Evolutionary conservation across 176 grass and related monocot genomes (phyloP).

Genomic region (Tillandsia leiboldiana): DNA sequence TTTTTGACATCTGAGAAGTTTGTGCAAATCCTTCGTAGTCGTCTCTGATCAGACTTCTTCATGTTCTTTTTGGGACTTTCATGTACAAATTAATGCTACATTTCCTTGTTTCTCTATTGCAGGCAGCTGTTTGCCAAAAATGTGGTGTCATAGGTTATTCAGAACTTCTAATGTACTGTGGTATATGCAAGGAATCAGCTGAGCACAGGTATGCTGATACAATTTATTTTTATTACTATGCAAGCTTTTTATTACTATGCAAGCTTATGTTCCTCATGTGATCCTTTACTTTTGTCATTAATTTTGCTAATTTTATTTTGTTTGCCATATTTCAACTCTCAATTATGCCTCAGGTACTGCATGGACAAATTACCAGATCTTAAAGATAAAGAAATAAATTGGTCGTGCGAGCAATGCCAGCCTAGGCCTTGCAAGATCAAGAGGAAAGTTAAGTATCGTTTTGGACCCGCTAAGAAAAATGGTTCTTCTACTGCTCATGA

Average conservation of each 20-base stretch:
- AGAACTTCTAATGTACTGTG: slow-evolving; percentile 18
- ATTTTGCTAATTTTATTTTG: neutral
- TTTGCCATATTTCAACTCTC: neutral
- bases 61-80: no score
- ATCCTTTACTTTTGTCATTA: neutral
- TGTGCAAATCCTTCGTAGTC: no score
- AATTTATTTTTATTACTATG: neutral
- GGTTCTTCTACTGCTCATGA: neutral
- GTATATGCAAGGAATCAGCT: slow-evolving; percentile 11
- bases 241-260: no score
- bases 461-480: neutral
- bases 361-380: slow-evolving; percentile 2
- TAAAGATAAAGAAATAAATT: slow-evolving; percentile 9
- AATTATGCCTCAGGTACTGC: slow-evolving; percentile 27
- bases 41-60: no score
- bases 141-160: slow-evolving; percentile 24
- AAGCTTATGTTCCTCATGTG: neutral
- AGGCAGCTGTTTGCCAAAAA: slow-evolving; percentile 26
- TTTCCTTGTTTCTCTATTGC: slow-evolving; percentile 1
- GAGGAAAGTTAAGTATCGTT: neutral
- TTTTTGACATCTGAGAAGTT: no score
- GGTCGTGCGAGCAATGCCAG: slow-evolving; percentile 26
- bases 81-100: neutral
- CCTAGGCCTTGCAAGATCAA: neutral
- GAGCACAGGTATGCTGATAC: slow-evolving; percentile 19